These are phyloP conservation scores for Suillus cothurnatus DNA, from an alignment of 768 basidiomycete species.

Conservation along the genomic window DNA sequence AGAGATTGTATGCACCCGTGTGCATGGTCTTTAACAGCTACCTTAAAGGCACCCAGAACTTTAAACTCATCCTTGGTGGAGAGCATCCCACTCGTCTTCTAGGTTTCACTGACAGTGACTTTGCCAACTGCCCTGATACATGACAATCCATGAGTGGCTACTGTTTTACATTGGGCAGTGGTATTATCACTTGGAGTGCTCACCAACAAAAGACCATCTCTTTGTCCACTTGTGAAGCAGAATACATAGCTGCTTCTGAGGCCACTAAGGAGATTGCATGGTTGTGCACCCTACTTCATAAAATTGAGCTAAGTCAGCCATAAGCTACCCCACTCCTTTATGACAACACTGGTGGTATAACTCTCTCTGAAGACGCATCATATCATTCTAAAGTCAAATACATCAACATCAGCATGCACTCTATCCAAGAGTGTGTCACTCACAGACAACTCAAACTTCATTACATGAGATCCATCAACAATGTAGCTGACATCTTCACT, in stretches of 20 bases:
- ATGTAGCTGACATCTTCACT: not conserved
- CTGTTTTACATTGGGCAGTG: too few species aligned
- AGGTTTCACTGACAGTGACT: too few species aligned
- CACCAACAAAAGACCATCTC: too few species aligned
- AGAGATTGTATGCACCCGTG: too few species aligned
- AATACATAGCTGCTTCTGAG: not conserved
- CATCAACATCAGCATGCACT: not conserved
- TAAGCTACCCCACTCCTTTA: not conserved
- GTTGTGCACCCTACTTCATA: not conserved
- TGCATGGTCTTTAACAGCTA: too few species aligned
- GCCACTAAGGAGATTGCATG: not conserved
- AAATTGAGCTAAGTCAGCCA: not conserved
- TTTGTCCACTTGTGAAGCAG: not conserved
- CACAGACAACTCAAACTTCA: not conserved
- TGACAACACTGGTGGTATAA: not conserved
- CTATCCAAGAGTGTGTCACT: accelerated
- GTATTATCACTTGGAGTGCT: too few species aligned
- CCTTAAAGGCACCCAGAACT: too few species aligned
- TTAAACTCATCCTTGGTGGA: too few species aligned
- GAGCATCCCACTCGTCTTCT: too few species aligned
- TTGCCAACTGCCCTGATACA: too few species aligned
- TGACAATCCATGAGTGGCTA: too few species aligned
- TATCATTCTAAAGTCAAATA: not conserved
- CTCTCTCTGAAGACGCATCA: not conserved
- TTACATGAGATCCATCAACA: not conserved